phyloP scores from a whole-genome alignment of 306 rosid species.

The Gynostemma pentaphyllum region DNA sequence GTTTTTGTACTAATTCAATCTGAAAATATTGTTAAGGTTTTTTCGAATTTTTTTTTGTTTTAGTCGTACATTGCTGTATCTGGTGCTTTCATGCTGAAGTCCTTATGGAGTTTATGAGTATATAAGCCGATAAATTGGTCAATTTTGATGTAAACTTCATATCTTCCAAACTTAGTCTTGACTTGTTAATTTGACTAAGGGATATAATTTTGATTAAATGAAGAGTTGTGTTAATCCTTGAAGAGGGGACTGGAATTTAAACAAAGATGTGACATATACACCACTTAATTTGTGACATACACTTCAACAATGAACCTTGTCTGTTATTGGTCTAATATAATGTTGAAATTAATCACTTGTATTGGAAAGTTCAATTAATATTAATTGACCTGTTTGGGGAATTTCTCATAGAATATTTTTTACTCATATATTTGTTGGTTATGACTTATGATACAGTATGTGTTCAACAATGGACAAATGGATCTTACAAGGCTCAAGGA shows the following conservation, averaged over 20 bases:
- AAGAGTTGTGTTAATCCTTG: background rate
- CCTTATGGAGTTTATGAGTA: background rate
- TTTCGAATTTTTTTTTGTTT: background rate
- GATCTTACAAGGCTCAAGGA: conserved; percentile 71
- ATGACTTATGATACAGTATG: conserved; percentile 41
- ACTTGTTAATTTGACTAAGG: background rate
- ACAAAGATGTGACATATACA: background rate
- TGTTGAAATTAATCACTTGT: background rate
- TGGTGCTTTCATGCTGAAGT: background rate
- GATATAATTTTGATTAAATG: background rate
- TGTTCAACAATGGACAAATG: conserved; percentile 85
- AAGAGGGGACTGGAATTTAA: background rate
- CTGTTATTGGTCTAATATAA: background rate
- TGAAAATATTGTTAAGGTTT: background rate
- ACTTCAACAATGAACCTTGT: background rate
- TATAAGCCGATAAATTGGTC: background rate
- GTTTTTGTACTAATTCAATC: no score
- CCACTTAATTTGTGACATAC: background rate
- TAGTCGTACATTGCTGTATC: background rate
- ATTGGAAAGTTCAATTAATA: background rate
- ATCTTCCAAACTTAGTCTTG: background rate
- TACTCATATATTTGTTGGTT: background rate
- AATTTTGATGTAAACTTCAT: background rate
- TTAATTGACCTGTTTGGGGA: background rate
- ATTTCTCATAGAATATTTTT: background rate